Conservation (phyloP, 148 eudicot genomes). For the Diospyros kaki region DNA sequence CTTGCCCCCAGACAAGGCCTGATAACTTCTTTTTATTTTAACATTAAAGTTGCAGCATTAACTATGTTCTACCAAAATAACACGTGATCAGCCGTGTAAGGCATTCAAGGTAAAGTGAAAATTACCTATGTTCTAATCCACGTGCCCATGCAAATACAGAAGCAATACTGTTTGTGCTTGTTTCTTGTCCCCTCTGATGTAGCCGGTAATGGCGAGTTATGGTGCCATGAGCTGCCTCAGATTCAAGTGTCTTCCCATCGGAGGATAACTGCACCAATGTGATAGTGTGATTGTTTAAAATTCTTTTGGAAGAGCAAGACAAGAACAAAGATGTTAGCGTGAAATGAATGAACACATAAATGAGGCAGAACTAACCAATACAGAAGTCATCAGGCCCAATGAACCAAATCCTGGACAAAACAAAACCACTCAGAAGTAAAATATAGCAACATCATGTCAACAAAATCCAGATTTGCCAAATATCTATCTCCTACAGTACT, state of each 20-base stretch:
- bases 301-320: not conserved
- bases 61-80: not conserved
- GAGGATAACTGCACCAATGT: constrained; percentile 48
- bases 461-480: not conserved
- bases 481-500: not conserved
- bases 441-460: not conserved
- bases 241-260: constrained; percentile 72
- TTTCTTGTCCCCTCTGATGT: constrained; percentile 69
- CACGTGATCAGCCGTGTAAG: not conserved
- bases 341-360: not conserved
- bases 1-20: too few relatives aligned
- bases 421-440: not conserved
- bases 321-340: not conserved
- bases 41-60: too few relatives aligned
- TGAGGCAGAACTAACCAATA: constrained; percentile 41
- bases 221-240: constrained; percentile 86
- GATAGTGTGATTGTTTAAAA: not conserved
- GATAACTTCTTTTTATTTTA: too few relatives aligned
- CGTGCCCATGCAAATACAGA: constrained; percentile 81
- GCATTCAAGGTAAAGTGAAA: not conserved
- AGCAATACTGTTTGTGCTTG: constrained; percentile 77
- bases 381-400: constrained; percentile 68
- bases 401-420: constrained; percentile 68
- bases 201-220: constrained; percentile 65
- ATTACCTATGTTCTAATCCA: constrained; percentile 66